These are phyloP conservation scores for Apium graveolens DNA, from an alignment of 129 eudicot species.

Conservation along the genomic window DNA sequence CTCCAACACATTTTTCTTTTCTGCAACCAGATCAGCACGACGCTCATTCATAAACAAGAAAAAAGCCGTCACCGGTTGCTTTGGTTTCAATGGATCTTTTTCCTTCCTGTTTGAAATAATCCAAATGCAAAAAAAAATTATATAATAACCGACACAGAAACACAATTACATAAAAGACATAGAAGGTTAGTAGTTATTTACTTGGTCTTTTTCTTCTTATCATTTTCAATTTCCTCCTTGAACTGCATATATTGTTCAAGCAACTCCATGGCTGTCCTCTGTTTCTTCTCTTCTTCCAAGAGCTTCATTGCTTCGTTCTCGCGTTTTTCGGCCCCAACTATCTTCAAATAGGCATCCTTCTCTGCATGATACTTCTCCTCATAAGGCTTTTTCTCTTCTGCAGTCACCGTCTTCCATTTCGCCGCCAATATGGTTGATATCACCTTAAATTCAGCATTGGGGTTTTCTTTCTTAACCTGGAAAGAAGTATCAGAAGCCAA, in stretches of 20 bases:
- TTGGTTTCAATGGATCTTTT: constrained; percentile 86
- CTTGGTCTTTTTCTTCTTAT: constrained; percentile 67
- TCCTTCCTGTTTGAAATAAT: constrained; percentile 48
- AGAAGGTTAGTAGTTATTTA: constrained; percentile 15
- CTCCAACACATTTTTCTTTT: constrained; percentile 55
- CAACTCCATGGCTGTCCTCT: constrained; percentile 88
- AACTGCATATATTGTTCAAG: constrained; percentile 84
- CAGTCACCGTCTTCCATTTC: constrained; percentile 74
- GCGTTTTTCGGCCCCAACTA: constrained; percentile 67
- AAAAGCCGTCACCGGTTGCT: constrained; percentile 81
- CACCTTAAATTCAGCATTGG: constrained; percentile 80
- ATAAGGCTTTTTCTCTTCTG: constrained; percentile 93
- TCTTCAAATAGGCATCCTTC: constrained; percentile 69
- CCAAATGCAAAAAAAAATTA: neutral
- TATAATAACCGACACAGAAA: neutral
- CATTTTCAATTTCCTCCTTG: constrained; percentile 64
- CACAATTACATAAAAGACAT: neutral
- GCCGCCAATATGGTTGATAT: constrained; percentile 58
- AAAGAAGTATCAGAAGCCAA: constrained; percentile 8
- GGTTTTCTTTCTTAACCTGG: constrained; percentile 74
- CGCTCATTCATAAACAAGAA: constrained; percentile 71
- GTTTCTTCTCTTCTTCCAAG: constrained; percentile 83
- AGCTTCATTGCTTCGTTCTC: constrained; percentile 92
- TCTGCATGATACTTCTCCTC: constrained; percentile 79
- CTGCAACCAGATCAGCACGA: constrained; percentile 51